These are phyloP conservation scores for Elaphomyces granulatus DNA, from an alignment of 495 filamentous ascomycete species.

Conservation along the genomic window DNA sequence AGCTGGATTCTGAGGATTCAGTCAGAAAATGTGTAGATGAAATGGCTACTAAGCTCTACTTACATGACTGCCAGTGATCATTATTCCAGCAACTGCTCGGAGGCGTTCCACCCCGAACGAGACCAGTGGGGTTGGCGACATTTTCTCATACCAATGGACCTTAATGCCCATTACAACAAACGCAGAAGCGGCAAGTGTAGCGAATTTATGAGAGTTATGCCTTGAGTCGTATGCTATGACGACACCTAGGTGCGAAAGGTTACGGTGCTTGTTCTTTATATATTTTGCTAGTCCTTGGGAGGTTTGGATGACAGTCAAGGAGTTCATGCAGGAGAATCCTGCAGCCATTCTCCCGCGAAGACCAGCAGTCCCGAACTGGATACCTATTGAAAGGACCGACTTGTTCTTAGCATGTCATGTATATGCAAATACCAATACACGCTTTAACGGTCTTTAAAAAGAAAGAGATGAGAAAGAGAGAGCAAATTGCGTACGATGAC, in stretches of 20 bases:
- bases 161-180: constrained; percentile 47
- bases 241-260: constrained; percentile 31
- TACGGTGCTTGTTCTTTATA: constrained; percentile 27
- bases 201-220: constrained; percentile 51
- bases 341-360: constrained; percentile 56
- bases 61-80: constrained; percentile 59
- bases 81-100: constrained; percentile 48
- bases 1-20: constrained; percentile 39
- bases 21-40: constrained; percentile 10
- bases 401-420: not conserved
- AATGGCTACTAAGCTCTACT: constrained; percentile 3
- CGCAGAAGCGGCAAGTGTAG: constrained; percentile 46
- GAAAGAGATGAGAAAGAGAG: too few relatives aligned
- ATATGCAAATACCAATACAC: too few relatives aligned
- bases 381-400: constrained; percentile 22
- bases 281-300: constrained; percentile 57
- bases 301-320: constrained; percentile 55
- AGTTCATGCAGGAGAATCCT: constrained; percentile 57
- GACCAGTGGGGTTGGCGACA: constrained; percentile 52
- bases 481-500: constrained; percentile 28
- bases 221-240: constrained; percentile 58
- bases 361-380: constrained; percentile 58
- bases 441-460: too few relatives aligned
- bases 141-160: constrained; percentile 43
- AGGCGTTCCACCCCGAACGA: constrained; percentile 47